Evolutionary conservation across 139 green algal genomes (phyloP).

Genomic region (Ulvella scutata): DNA sequence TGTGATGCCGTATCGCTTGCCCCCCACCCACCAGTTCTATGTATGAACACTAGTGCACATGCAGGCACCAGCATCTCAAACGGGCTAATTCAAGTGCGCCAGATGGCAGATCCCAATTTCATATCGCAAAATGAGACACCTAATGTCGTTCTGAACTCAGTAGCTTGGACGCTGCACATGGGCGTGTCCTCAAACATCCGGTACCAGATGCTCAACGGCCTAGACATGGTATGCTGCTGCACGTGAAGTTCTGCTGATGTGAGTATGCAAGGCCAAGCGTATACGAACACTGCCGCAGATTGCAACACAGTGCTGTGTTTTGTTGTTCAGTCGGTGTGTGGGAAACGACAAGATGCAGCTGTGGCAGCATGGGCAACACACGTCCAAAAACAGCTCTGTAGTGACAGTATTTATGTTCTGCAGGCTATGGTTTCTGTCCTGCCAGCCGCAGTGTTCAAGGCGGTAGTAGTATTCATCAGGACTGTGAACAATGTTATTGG

Average conservation of each 20-base stretch:
- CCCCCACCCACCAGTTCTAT: too few species aligned
- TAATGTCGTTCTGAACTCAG: conserved; percentile 67
- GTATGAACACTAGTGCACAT: too few species aligned
- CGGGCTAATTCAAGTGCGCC: conserved; percentile 40
- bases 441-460: conserved; percentile 50
- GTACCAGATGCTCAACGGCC: conserved; percentile 84
- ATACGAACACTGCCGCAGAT: not conserved
- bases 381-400: not conserved
- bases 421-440: conserved; percentile 55
- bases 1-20: too few species aligned
- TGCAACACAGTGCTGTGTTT: not conserved
- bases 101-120: conserved; percentile 28
- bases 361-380: not conserved
- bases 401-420: not conserved
- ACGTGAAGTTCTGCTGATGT: not conserved
- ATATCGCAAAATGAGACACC: conserved; percentile 61
- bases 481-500: conserved; percentile 81
- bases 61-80: conserved; percentile 76
- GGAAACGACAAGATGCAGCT: too few species aligned
- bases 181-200: conserved; percentile 78
- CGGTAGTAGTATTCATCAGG: conserved; percentile 57
- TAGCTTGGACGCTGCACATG: conserved; percentile 85
- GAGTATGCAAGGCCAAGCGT: not conserved
- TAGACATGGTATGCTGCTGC: conserved; percentile 52
- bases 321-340: too few species aligned